These are phyloP conservation scores for Quercus parvula DNA, from an alignment of 306 rosid species.

Conservation along the genomic window DNA sequence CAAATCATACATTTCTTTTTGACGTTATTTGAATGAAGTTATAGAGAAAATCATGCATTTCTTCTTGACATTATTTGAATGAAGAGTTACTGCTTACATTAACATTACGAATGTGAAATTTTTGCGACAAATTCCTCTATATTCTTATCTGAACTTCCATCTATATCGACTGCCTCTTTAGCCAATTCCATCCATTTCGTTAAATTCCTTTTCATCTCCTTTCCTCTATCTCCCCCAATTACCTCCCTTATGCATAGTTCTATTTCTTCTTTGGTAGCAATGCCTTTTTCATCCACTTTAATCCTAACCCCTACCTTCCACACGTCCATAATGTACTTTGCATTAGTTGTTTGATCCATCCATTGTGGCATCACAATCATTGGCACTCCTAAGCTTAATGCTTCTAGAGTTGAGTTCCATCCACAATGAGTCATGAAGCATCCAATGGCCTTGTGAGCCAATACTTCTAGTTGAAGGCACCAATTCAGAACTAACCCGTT, in stretches of 20 bases:
- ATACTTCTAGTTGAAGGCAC: constrained; percentile 14
- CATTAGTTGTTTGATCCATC: constrained; percentile 18
- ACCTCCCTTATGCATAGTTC: neutral
- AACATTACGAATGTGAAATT: neutral
- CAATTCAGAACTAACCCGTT: constrained; percentile 8
- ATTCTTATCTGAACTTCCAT: constrained; percentile 19
- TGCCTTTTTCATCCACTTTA: neutral
- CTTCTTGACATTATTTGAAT: neutral
- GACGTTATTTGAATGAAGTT: no score
- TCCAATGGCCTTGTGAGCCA: constrained; percentile 6
- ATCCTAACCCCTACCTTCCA: constrained; percentile 18
- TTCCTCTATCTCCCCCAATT: constrained; percentile 15
- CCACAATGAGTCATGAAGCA: constrained; percentile 21
- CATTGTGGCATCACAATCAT: constrained; percentile 19
- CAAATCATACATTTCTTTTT: no score
- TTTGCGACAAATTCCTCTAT: constrained; percentile 3
- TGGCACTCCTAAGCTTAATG: constrained; percentile 14
- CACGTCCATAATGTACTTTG: constrained; percentile 1
- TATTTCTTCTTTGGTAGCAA: constrained; percentile 9
- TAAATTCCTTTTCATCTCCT: constrained; percentile 8
- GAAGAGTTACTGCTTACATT: neutral
- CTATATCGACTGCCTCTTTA: constrained; percentile 4
- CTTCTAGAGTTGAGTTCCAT: constrained; percentile 21
- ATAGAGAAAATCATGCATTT: neutral
- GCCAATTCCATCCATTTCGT: constrained; percentile 8